Conservation (phyloP, 257 asterid species). For the Mentha longifolia region DNA sequence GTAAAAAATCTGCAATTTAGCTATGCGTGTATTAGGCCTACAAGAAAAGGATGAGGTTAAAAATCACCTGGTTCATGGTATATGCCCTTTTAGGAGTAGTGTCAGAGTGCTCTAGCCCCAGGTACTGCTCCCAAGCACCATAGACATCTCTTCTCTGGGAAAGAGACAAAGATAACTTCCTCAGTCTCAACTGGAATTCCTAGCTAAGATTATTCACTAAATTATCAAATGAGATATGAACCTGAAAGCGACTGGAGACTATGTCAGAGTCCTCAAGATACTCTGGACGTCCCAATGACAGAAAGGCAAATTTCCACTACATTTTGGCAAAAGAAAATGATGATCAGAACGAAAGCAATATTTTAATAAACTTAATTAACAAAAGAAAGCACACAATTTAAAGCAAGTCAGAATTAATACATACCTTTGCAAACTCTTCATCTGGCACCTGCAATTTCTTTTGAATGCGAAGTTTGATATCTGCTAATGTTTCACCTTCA, state of each 20-base stretch:
- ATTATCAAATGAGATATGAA: slow-evolving; percentile 14
- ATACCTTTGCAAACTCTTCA: slow-evolving; percentile 90
- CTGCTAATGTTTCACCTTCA: slow-evolving; percentile 88
- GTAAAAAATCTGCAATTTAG: not conserved
- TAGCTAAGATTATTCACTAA: not conserved
- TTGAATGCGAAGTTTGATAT: slow-evolving; percentile 81
- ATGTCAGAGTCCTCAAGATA: slow-evolving; percentile 87
- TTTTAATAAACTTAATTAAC: slow-evolving; percentile 15
- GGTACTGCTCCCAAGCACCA: slow-evolving; percentile 98
- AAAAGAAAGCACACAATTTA: not conserved
- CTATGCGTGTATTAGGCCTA: too few relatives aligned
- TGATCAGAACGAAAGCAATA: not conserved
- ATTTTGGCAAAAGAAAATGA: slow-evolving; percentile 22
- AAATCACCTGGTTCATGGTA: slow-evolving; percentile 71
- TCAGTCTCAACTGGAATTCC: slow-evolving; percentile 18
- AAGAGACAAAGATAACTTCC: slow-evolving; percentile 21
- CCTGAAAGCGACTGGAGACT: slow-evolving; percentile 90
- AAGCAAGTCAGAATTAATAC: not conserved
- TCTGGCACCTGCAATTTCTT: slow-evolving; percentile 86
- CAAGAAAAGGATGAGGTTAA: not conserved
- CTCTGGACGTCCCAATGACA: slow-evolving; percentile 95
- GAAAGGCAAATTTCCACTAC: slow-evolving; percentile 96
- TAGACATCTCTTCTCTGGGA: slow-evolving; percentile 87
- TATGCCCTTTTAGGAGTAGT: slow-evolving; percentile 81
- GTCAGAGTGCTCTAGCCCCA: slow-evolving; percentile 95